Evolutionary conservation across 1,284 basidiomycete species (phyloP).

Genomic region (Termitomyces sp.): DNA sequence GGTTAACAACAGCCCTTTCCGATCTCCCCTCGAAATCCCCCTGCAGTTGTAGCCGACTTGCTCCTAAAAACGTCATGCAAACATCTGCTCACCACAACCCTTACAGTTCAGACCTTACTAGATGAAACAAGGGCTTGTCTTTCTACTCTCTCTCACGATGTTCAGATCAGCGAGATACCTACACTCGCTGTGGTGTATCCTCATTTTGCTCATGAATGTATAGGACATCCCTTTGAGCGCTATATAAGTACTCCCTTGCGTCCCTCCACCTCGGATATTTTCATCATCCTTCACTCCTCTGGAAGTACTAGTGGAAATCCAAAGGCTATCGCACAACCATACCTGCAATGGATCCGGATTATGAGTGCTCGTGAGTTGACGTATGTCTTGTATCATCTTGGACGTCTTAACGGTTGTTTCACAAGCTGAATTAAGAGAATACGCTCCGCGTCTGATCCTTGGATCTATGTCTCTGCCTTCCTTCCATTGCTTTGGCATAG

Average conservation of each 20-base stretch:
- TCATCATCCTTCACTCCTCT: neutral
- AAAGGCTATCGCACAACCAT: neutral
- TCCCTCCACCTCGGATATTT: neutral
- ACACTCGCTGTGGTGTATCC: neutral
- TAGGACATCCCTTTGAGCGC: neutral
- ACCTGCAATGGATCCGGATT: neutral
- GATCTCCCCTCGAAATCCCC: conserved; percentile 29
- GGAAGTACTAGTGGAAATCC: neutral
- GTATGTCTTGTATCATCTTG: neutral
- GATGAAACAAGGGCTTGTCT: neutral
- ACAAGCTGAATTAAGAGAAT: neutral
- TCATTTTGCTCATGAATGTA: neutral
- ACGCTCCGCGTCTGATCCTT: neutral
- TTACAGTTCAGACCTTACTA: conserved; percentile 24
- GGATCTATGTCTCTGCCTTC: neutral
- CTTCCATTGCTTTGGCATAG: neutral
- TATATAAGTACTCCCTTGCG: neutral
- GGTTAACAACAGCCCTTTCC: conserved; percentile 27
- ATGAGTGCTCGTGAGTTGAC: neutral
- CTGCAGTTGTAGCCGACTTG: conserved; percentile 24
- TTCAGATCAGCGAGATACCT: neutral
- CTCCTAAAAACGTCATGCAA: conserved; percentile 26
- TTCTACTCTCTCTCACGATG: neutral
- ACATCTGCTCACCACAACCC: conserved; percentile 25
- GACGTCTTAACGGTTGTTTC: neutral